These are phyloP conservation scores for Apiospora hydei DNA, from an alignment of 2,329 filamentous ascomycete genomes.

Conservation along the genomic window DNA sequence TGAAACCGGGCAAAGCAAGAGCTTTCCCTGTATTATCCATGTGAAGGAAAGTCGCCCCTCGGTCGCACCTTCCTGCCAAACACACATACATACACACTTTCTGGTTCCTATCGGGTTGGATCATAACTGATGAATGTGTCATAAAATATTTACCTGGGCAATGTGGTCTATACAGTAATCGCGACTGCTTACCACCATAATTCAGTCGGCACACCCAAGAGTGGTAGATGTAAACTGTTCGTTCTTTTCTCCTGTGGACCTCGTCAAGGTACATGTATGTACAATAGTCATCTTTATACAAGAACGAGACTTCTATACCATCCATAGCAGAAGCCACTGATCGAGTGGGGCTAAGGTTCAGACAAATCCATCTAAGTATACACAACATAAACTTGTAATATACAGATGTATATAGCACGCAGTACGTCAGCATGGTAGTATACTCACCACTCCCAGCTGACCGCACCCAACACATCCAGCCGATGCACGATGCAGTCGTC, in stretches of 20 bases:
- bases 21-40: not conserved
- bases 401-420: not conserved
- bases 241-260: not conserved
- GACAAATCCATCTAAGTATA: conserved; percentile 2
- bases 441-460: conserved; percentile 4
- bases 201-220: too few relatives aligned
- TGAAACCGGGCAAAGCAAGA: not conserved
- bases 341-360: not conserved
- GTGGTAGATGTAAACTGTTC: not conserved
- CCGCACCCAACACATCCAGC: not conserved
- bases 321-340: not conserved
- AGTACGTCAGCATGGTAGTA: conserved; percentile 5
- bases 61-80: not conserved
- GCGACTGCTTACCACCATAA: not conserved
- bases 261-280: not conserved
- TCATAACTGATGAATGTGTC: not conserved
- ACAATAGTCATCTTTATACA: not conserved
- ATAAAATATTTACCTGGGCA: not conserved
- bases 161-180: not conserved
- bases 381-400: not conserved
- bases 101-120: not conserved
- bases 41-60: not conserved
- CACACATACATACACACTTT: not conserved
- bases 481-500: too few relatives aligned
- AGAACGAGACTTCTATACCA: not conserved